Evolutionary conservation across 1,284 basidiomycete genomes (phyloP).

Genomic region (Inonotus obliquus): DNA sequence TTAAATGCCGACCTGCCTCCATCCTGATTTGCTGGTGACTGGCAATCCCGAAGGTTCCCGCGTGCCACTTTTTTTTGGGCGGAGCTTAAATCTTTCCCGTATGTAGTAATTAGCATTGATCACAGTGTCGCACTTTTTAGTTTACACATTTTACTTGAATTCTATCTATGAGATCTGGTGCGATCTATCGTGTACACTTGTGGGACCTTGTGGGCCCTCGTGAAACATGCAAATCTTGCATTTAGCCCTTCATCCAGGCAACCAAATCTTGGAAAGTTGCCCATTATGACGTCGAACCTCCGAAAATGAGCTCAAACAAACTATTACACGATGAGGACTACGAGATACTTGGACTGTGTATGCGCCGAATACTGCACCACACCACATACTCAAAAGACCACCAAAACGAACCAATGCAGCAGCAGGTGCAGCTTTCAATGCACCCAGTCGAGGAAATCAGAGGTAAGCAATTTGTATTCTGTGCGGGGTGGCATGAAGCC

Average conservation of each 20-base stretch:
- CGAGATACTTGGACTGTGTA: too few relatives aligned
- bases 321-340: too few relatives aligned
- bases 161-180: not conserved
- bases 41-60: not conserved
- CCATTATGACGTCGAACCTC: not conserved
- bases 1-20: too few relatives aligned
- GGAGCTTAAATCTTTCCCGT: not conserved
- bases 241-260: not conserved
- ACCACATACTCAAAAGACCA: not conserved
- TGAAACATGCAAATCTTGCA: not conserved
- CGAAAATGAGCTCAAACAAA: not conserved
- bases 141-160: not conserved
- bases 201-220: not conserved
- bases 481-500: too few relatives aligned
- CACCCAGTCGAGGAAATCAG: too few relatives aligned
- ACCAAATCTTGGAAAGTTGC: too few relatives aligned
- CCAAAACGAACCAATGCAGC: too few relatives aligned
- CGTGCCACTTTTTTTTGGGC: not conserved
- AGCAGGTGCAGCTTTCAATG: too few relatives aligned
- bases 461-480: too few relatives aligned
- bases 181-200: not conserved
- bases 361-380: not conserved
- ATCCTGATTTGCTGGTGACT: too few relatives aligned
- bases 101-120: not conserved
- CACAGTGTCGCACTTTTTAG: not conserved